Conservation (phyloP, 2,329 filamentous ascomycete genomes). For the Xylaria sp. region DNA sequence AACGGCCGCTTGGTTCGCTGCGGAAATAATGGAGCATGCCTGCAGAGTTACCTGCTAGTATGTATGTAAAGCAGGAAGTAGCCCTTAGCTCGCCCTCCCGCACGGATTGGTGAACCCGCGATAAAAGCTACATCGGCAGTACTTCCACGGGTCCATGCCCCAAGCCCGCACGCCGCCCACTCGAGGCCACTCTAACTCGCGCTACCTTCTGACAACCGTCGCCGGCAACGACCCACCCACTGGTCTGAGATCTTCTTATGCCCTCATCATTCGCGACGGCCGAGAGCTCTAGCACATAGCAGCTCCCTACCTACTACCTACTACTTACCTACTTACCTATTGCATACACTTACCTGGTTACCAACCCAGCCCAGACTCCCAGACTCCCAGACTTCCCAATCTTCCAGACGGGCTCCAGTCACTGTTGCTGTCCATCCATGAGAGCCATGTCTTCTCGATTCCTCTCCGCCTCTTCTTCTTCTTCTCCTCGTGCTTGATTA, state of each 20-base stretch:
- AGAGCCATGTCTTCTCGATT: conserved; percentile 5
- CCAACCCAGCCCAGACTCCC: too few relatives aligned
- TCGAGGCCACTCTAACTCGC: neutral
- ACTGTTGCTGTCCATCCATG: conserved; percentile 15
- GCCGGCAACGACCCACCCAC: conserved; percentile 19
- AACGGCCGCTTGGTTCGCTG: conserved; percentile 1
- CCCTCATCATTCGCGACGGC: conserved; percentile 24
- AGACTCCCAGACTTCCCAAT: too few relatives aligned
- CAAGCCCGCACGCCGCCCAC: too few relatives aligned
- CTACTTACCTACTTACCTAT: too few relatives aligned
- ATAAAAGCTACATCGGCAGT: conserved; percentile 5
- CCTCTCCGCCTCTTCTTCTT: conserved; percentile 5
- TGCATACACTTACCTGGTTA: too few relatives aligned
- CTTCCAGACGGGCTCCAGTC: neutral
- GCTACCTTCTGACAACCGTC: conserved; percentile 5
- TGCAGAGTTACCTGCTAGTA: neutral
- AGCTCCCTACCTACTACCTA: conserved; percentile 14
- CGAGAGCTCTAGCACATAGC: conserved; percentile 25
- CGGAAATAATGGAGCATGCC: conserved; percentile 1
- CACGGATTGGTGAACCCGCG: conserved; percentile 7
- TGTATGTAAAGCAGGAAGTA: neutral
- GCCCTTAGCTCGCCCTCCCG: conserved; percentile 6
- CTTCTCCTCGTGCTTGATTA: neutral
- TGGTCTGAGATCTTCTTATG: conserved; percentile 11
- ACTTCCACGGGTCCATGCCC: neutral